Evolutionary conservation across 495 filamentous ascomycete genomes (phyloP).

Genomic region (Penicillium bialowiezense): DNA sequence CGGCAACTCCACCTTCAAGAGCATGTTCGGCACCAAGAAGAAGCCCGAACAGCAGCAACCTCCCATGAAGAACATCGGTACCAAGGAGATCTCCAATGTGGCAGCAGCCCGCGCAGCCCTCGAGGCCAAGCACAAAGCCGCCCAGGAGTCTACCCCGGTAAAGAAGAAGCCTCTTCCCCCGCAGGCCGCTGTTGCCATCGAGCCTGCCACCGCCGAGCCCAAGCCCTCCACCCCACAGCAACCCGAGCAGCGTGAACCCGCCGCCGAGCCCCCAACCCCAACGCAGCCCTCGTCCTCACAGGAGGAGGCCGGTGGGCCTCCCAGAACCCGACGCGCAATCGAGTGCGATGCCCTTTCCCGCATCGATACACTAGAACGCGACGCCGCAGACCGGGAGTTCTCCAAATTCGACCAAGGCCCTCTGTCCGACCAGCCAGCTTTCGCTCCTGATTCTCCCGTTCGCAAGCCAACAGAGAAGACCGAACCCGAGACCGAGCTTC

Average conservation of each 20-base stretch:
- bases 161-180: conserved; percentile 40
- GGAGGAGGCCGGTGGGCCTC: conserved; percentile 30
- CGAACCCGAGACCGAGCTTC: conserved; percentile 5
- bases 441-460: conserved; percentile 63
- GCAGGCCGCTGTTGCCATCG: conserved; percentile 9
- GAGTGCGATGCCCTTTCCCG: conserved; percentile 57
- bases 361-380: conserved; percentile 62
- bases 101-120: conserved; percentile 53
- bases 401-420: conserved; percentile 89
- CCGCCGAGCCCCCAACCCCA: conserved; percentile 15
- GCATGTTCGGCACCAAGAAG: conserved; percentile 48
- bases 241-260: conserved; percentile 12
- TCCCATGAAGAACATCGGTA: conserved; percentile 35
- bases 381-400: conserved; percentile 68
- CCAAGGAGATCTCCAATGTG: conserved; percentile 38
- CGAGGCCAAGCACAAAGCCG: conserved; percentile 39
- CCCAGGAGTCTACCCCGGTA: conserved; percentile 30
- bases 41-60: conserved; percentile 35
- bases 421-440: conserved; percentile 80
- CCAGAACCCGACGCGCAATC: conserved; percentile 47
- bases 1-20: conserved; percentile 44
- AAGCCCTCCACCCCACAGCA: conserved; percentile 21
- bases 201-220: conserved; percentile 14
- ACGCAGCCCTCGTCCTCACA: conserved; percentile 2
- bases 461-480: conserved; percentile 16